Evolutionary conservation across 345 rosid species (phyloP).

Genomic region (Orychophragmus violaceus): DNA sequence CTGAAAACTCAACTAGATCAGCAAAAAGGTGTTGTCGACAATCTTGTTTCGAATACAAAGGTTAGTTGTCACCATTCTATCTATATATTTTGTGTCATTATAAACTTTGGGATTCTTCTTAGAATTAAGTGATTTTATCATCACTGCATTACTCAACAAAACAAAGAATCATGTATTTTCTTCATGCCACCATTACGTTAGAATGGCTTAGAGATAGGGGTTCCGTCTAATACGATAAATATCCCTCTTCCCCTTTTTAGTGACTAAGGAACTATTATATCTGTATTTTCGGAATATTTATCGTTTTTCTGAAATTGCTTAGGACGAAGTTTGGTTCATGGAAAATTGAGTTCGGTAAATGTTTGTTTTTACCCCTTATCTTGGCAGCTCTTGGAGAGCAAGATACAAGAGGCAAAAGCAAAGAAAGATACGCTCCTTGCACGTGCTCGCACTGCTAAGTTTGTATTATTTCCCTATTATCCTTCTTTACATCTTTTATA

Average conservation of each 20-base stretch:
- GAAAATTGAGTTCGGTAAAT: neutral
- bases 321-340: neutral
- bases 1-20: constrained; percentile 69
- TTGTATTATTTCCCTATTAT: constrained; percentile 3
- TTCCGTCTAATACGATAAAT: neutral
- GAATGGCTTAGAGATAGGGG: neutral
- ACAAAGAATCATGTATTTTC: constrained; percentile 6
- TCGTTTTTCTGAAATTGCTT: too few relatives aligned
- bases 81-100: neutral
- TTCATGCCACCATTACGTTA: neutral
- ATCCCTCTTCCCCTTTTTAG: neutral
- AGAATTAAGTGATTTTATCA: neutral
- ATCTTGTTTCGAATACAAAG: constrained; percentile 70
- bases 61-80: constrained; percentile 30
- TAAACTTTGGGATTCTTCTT: neutral
- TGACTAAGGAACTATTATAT: neutral
- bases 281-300: too few relatives aligned
- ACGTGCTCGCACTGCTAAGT: constrained; percentile 40
- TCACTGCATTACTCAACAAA: neutral
- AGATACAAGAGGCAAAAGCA: constrained; percentile 94
- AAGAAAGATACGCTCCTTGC: constrained; percentile 97
- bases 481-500: neutral
- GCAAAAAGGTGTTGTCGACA: constrained; percentile 59
- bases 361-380: neutral
- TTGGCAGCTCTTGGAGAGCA: constrained; percentile 90